Evolutionary conservation across 2,329 filamentous ascomycete species (phyloP).

Genomic region (Stagonosporopsis chrysanthemi): DNA sequence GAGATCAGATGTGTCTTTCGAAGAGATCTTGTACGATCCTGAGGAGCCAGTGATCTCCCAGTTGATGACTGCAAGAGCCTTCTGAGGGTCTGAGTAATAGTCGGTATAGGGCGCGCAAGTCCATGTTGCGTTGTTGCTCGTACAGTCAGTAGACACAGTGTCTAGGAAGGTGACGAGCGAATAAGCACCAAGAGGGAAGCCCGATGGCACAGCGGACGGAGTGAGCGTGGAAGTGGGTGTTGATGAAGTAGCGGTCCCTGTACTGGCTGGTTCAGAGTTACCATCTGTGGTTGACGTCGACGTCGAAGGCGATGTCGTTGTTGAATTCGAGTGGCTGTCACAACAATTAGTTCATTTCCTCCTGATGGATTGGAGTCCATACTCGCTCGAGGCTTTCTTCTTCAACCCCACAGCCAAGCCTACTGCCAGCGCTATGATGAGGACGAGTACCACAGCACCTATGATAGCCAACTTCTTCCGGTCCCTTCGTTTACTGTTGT

Average conservation of each 20-base stretch:
- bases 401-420: slow-evolving; percentile 53
- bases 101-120: slow-evolving; percentile 66
- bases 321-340: slow-evolving; percentile 4
- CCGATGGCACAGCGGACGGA: slow-evolving; percentile 29
- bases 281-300: slow-evolving; percentile 10
- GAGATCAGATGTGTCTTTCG: slow-evolving; percentile 61
- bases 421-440: slow-evolving; percentile 50
- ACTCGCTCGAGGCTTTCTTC: slow-evolving; percentile 43
- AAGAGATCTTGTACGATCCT: slow-evolving; percentile 61
- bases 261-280: slow-evolving; percentile 13
- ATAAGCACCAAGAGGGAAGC: slow-evolving; percentile 70
- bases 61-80: slow-evolving; percentile 62
- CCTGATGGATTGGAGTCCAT: neutral
- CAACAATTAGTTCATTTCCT: slow-evolving; percentile 8
- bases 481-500: slow-evolving; percentile 42
- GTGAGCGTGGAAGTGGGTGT: slow-evolving; percentile 28
- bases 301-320: neutral
- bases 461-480: slow-evolving; percentile 52
- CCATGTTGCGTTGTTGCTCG: slow-evolving; percentile 66
- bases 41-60: slow-evolving; percentile 64
- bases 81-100: slow-evolving; percentile 54
- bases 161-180: slow-evolving; percentile 66
- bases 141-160: slow-evolving; percentile 63
- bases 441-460: slow-evolving; percentile 37
- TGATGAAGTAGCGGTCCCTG: slow-evolving; percentile 17